Percentiles rank a stretch among this genome's conserved stretches.
These are phyloP conservation scores for Monilinia fructicola DNA, from an alignment of 2,329 filamentous ascomycete genomes.

Conservation along the genomic window DNA sequence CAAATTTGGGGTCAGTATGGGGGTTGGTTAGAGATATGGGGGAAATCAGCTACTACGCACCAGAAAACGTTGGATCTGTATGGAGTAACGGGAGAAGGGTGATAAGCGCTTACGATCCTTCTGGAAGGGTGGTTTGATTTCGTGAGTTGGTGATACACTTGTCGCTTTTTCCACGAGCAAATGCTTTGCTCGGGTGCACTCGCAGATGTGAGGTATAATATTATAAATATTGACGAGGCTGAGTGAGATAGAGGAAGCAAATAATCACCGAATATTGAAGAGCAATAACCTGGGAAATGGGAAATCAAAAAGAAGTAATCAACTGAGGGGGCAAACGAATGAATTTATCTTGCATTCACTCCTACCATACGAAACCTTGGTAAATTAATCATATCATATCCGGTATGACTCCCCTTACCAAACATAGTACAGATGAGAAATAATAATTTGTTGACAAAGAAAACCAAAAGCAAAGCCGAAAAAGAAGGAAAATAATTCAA, in stretches of 20 bases:
- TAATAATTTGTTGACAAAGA: slow-evolving; percentile 10
- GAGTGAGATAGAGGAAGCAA: slow-evolving; percentile 9
- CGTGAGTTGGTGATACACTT: slow-evolving; percentile 20
- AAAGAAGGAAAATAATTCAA: slow-evolving; percentile 25
- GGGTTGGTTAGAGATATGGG: slow-evolving; percentile 15
- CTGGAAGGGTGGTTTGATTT: slow-evolving; percentile 15
- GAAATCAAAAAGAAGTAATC: slow-evolving; percentile 5
- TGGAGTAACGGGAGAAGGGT: slow-evolving; percentile 14
- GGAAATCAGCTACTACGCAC: slow-evolving; percentile 14
- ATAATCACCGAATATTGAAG: not conserved
- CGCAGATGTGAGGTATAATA: slow-evolving; percentile 8
- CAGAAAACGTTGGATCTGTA: slow-evolving; percentile 16
- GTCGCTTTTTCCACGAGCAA: slow-evolving; percentile 18
- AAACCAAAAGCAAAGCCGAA: slow-evolving; percentile 5
- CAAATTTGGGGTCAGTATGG: slow-evolving; percentile 13
- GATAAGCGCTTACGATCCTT: slow-evolving; percentile 24
- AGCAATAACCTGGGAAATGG: not conserved
- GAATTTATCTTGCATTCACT: slow-evolving; percentile 23
- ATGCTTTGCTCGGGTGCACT: slow-evolving; percentile 19
- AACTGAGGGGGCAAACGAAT: slow-evolving; percentile 20
- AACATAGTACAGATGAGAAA: slow-evolving; percentile 13
- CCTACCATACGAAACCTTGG: slow-evolving; percentile 19
- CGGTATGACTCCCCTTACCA: slow-evolving; percentile 19
- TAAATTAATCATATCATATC: slow-evolving; percentile 22
- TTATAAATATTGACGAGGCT: not conserved